Conservation (phyloP, 1,284 basidiomycete genomes). For the Puccinia polysora region DNA sequence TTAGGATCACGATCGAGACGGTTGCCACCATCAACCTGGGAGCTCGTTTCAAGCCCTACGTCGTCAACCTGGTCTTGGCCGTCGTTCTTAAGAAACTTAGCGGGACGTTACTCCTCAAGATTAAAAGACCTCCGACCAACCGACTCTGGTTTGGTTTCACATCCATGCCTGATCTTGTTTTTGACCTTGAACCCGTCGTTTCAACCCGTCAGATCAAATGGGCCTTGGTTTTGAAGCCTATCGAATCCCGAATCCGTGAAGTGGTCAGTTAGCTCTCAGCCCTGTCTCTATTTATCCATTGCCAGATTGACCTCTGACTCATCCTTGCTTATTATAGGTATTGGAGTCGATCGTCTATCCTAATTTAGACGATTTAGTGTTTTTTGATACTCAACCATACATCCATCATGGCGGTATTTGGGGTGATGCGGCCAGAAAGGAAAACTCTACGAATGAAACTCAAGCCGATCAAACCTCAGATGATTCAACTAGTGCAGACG, state of each 20-base stretch:
- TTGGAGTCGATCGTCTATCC: slow-evolving; percentile 88
- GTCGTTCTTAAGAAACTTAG: slow-evolving; percentile 77
- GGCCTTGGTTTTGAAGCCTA: slow-evolving; percentile 81
- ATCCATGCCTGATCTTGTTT: slow-evolving; percentile 77
- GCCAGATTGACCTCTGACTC: neutral
- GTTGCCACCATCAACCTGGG: slow-evolving; percentile 70
- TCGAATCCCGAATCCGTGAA: slow-evolving; percentile 81
- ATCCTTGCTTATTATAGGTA: slow-evolving; percentile 59
- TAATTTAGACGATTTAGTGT: slow-evolving; percentile 95
- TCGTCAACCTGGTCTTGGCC: slow-evolving; percentile 68
- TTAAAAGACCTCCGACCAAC: slow-evolving; percentile 92
- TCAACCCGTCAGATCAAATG: slow-evolving; percentile 85
- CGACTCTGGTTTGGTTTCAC: slow-evolving; percentile 98
- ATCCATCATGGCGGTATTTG: slow-evolving; percentile 81
- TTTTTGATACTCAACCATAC: slow-evolving; percentile 70
- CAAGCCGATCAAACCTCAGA: slow-evolving; percentile 20
- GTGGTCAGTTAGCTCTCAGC: slow-evolving; percentile 62
- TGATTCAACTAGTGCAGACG: slow-evolving; percentile 5
- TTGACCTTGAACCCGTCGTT: slow-evolving; percentile 86
- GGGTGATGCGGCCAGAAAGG: slow-evolving; percentile 66
- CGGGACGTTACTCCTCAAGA: slow-evolving; percentile 80
- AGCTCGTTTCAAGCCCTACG: slow-evolving; percentile 72
- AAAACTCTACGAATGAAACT: slow-evolving; percentile 41
- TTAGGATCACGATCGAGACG: slow-evolving; percentile 82
- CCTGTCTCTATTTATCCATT: neutral